Evolutionary conservation across 768 basidiomycete genomes (phyloP).

Genomic region (Russula ochroleuca): DNA sequence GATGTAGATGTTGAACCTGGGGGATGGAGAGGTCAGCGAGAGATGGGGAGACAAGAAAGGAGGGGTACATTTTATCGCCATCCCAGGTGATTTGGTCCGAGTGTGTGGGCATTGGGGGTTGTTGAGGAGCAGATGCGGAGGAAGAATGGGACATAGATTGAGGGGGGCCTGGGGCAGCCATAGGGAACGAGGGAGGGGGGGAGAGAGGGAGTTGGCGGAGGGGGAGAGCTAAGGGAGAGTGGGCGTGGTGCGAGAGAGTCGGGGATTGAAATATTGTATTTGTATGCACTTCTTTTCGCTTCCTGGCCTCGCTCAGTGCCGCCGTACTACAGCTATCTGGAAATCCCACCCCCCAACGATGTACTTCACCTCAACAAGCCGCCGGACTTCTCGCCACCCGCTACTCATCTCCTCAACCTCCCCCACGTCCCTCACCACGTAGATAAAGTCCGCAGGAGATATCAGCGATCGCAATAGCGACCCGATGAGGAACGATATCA

Average conservation of each 20-base stretch:
- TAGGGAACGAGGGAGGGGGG: neutral
- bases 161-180: neutral
- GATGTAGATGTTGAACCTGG: conserved; percentile 87
- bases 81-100: conserved; percentile 57
- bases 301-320: conserved; percentile 48
- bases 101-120: conserved; percentile 20
- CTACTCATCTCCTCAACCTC: conserved; percentile 48
- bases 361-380: conserved; percentile 79
- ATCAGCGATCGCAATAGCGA: conserved; percentile 84
- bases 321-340: conserved; percentile 76
- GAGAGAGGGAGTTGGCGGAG: neutral
- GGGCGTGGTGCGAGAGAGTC: conserved; percentile 15
- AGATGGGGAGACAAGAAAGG: conserved; percentile 25
- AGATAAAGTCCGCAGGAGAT: conserved; percentile 87
- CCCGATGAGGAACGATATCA: conserved; percentile 90
- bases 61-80: conserved; percentile 69
- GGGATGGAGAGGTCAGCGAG: conserved; percentile 1
- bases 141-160: neutral
- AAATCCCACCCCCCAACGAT: conserved; percentile 83
- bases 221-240: neutral
- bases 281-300: conserved; percentile 4
- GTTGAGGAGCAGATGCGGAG: conserved; percentile 23
- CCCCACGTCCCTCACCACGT: conserved; percentile 58
- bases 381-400: conserved; percentile 82
- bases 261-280: conserved; percentile 18